Base-by-base conservation (phyloP, 352 stramenopile genomes). In the Pythium sukuiense region DNA sequence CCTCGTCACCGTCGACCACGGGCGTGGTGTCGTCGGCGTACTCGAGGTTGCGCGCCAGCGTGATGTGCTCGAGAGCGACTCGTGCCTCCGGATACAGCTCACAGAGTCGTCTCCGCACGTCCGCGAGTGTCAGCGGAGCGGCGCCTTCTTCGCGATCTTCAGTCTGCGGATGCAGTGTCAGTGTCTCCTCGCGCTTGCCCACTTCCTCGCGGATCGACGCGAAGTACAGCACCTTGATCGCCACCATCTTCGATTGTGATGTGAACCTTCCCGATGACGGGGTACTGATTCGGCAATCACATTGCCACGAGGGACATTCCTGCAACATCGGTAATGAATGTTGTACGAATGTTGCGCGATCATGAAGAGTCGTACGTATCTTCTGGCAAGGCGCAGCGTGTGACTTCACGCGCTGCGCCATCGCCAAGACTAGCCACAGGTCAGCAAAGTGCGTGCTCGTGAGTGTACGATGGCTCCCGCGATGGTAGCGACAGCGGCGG, bases 181-280 rank as follows among this genome's bases (percentile, higher is more conserved):
- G 18, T 24, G 70, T 70, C 63, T 94, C 84, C 60, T 94, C 84
- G n/a, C 84, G 86, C 48, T 80, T 67, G 8, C 84, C 86, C 62
- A 93, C 67, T 35, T 80, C 76, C 75, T 94, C 86, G 8, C 84
- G 77, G 62, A 79, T 81, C 49, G 84, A 86, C 56, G 86, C 86
- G 65, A 94, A 94, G 81, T 88, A 94, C 26, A 94, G 78, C 76
- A 92, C 81, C 55, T 89, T 89, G 61, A 94, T 54, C 45, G 79
- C 63, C 73, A 85, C 80, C 20, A 14, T 27, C 30, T 30, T 55
- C 37, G 41, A 26, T 52, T 27, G 14, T 24, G 18, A 5, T 26
- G 41, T 49, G 24, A 26, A 5, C 20, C 41, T 49, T 49, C 41
- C 16, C 13, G 14, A 9, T 49, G 45, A 30, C n/a, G 18, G 18